phyloP scores from a whole-genome alignment of 305 asterid genomes.

The Fraxinus nigra region DNA sequence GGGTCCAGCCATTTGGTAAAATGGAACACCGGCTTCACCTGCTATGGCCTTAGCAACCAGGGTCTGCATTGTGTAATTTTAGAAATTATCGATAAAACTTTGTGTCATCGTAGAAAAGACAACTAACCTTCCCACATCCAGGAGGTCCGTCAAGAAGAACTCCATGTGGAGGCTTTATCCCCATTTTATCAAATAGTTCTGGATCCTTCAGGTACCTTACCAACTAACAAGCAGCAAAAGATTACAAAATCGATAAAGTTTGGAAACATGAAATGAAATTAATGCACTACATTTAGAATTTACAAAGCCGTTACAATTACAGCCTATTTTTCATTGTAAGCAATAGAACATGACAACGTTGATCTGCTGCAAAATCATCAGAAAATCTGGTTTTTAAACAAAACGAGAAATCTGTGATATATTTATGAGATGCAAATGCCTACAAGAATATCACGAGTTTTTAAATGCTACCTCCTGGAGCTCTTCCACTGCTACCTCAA shows the following conservation, averaged over 20 bases:
- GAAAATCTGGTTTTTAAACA: conserved; percentile 10
- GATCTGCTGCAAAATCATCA: not conserved
- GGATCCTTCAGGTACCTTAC: conserved; percentile 96
- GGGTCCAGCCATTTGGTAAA: conserved; percentile 98
- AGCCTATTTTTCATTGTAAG: conserved; percentile 16
- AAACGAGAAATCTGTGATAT: not conserved
- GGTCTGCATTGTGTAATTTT: conserved; percentile 41
- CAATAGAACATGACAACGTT: conserved; percentile 9
- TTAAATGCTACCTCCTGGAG: conserved; percentile 74
- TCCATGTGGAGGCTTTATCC: conserved; percentile 98
- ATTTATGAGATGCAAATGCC: not conserved
- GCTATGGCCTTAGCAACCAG: conserved; percentile 98
- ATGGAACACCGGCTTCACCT: conserved; percentile 99
- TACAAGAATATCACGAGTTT: not conserved
- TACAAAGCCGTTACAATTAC: conserved; percentile 7
- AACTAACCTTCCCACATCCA: conserved; percentile 96
- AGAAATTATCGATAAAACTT: conserved; percentile 6
- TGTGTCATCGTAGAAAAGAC: conserved; percentile 5
- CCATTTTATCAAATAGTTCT: conserved; percentile 88
- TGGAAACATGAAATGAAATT: not conserved
- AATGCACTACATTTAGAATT: not conserved
- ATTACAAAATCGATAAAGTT: conserved; percentile 11
- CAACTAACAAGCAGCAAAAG: conserved; percentile 49
- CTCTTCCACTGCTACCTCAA: conserved; percentile 96
- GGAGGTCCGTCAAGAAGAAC: conserved; percentile 99